phyloP scores from a whole-genome alignment of 495 filamentous ascomycete species.

The Thozetella sp. region DNA sequence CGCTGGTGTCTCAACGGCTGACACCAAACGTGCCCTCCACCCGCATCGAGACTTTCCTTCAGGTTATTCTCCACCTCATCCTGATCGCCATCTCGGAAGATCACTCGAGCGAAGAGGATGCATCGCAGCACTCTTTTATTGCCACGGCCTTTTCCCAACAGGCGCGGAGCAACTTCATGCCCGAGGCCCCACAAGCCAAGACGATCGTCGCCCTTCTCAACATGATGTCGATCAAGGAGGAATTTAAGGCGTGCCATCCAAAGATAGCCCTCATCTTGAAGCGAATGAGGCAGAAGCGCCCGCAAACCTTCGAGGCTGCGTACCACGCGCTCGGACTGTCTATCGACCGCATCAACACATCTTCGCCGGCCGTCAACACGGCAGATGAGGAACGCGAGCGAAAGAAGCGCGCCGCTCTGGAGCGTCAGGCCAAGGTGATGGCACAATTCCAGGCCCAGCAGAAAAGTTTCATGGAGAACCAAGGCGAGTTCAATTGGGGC shows the following conservation, averaged over 20 bases:
- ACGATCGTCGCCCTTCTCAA: slow-evolving; percentile 80
- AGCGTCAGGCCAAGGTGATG: slow-evolving; percentile 91
- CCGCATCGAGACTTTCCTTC: slow-evolving; percentile 86
- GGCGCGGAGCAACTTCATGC: slow-evolving; percentile 55
- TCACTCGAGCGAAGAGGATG: slow-evolving; percentile 56
- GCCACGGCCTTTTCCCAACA: slow-evolving; percentile 64
- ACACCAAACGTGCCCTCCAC: slow-evolving; percentile 76
- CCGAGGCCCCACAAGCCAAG: slow-evolving; percentile 44
- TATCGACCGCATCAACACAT: slow-evolving; percentile 53
- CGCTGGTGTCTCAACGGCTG: slow-evolving; percentile 61
- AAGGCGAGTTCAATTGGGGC: slow-evolving; percentile 84
- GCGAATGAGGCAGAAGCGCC: slow-evolving; percentile 81
- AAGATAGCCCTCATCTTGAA: slow-evolving; percentile 87
- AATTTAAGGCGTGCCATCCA: slow-evolving; percentile 77
- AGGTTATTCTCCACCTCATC: slow-evolving; percentile 85
- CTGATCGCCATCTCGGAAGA: slow-evolving; percentile 86
- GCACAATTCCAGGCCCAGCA: slow-evolving; percentile 97
- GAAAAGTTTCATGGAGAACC: slow-evolving; percentile 86
- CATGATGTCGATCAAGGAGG: slow-evolving; percentile 69
- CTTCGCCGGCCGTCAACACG: slow-evolving; percentile 55
- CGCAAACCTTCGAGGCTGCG: slow-evolving; percentile 66
- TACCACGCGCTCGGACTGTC: slow-evolving; percentile 49
- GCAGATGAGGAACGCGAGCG: slow-evolving; percentile 72
- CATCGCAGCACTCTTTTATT: slow-evolving; percentile 62
- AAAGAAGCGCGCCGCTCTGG: slow-evolving; percentile 87